A percentile compares a stretch with the other conserved stretches of the same genome.
Evolutionary conservation across 371 early-diverging fungal genomes (phyloP).

Genomic region (Apophysomyces trapeziformis): DNA sequence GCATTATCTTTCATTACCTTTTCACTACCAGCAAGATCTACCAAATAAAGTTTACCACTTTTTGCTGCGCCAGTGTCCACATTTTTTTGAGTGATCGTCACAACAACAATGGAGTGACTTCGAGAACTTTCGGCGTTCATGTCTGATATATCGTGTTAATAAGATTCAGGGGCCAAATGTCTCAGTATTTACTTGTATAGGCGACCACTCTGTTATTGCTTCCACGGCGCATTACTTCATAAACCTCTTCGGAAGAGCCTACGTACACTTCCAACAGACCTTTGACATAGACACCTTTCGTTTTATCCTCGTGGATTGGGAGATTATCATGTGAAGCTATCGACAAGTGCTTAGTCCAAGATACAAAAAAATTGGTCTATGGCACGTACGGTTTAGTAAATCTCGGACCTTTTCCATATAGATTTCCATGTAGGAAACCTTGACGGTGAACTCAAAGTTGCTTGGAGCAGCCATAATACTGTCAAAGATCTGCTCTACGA

Average conservation of each 20-base stretch:
- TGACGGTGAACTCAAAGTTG: slow-evolving; percentile 89
- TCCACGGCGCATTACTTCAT: slow-evolving; percentile 93
- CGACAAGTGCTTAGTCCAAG: neutral
- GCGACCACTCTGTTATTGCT: slow-evolving; percentile 88
- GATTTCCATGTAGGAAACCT: slow-evolving; percentile 96
- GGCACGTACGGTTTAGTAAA: slow-evolving; percentile 82
- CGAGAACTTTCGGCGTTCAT: slow-evolving; percentile 98
- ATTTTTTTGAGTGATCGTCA: slow-evolving; percentile 93
- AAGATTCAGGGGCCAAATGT: neutral
- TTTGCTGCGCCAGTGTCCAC: slow-evolving; percentile 83
- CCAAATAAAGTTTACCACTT: slow-evolving; percentile 91
- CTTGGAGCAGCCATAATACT: slow-evolving; percentile 82
- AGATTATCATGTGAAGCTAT: slow-evolving; percentile 84
- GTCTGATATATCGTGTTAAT: slow-evolving; percentile 44
- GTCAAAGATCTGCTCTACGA: slow-evolving; percentile 88
- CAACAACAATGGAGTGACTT: slow-evolving; percentile 95
- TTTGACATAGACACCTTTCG: slow-evolving; percentile 94
- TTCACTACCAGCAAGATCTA: slow-evolving; percentile 99
- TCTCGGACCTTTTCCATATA: slow-evolving; percentile 99
- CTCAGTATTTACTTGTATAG: slow-evolving; percentile 71
- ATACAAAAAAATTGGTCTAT: neutral
- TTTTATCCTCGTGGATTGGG: slow-evolving; percentile 94
- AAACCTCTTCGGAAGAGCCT: slow-evolving; percentile 88
- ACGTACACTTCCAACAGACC: slow-evolving; percentile 94
- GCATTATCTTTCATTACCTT: slow-evolving; percentile 53